phyloP scores from a whole-genome alignment of 768 basidiomycete genomes.

The Hemileccinum impolitum region DNA sequence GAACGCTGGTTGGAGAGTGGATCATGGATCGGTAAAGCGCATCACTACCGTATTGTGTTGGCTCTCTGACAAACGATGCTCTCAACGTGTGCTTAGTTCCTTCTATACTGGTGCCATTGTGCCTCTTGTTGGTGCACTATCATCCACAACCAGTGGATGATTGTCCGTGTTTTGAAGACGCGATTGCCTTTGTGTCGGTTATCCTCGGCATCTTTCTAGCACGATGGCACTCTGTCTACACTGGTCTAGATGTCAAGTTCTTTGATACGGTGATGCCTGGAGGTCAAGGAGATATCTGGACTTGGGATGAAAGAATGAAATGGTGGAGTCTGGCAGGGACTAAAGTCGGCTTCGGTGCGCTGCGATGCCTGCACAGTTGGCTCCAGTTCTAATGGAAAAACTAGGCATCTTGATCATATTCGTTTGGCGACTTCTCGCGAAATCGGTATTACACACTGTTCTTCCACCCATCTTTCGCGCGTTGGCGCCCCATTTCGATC shows the following conservation, averaged over 20 bases:
- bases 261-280: conserved; percentile 52
- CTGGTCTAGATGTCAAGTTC: conserved; percentile 36
- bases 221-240: conserved; percentile 55
- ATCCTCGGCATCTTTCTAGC: conserved; percentile 69
- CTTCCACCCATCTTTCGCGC: conserved; percentile 85
- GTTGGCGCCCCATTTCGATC: conserved; percentile 58
- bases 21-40: conserved; percentile 34
- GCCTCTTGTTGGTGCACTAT: conserved; percentile 74
- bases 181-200: conserved; percentile 88
- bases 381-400: neutral
- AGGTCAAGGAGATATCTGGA: conserved; percentile 41
- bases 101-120: conserved; percentile 54
- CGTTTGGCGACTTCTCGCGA: conserved; percentile 84
- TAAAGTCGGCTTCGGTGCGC: conserved; percentile 43
- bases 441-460: conserved; percentile 64
- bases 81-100: conserved; percentile 43
- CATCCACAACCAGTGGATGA: conserved; percentile 95
- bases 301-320: conserved; percentile 29
- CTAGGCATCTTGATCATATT: conserved; percentile 78
- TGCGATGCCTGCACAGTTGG: neutral
- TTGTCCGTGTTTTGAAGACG: conserved; percentile 97
- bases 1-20: conserved; percentile 40
- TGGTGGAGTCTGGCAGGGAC: conserved; percentile 38
- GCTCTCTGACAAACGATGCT: conserved; percentile 7
- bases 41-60: conserved; percentile 16